phyloP scores from a whole-genome alignment of 495 filamentous ascomycete species.

The Penicillium cinerascens region DNA sequence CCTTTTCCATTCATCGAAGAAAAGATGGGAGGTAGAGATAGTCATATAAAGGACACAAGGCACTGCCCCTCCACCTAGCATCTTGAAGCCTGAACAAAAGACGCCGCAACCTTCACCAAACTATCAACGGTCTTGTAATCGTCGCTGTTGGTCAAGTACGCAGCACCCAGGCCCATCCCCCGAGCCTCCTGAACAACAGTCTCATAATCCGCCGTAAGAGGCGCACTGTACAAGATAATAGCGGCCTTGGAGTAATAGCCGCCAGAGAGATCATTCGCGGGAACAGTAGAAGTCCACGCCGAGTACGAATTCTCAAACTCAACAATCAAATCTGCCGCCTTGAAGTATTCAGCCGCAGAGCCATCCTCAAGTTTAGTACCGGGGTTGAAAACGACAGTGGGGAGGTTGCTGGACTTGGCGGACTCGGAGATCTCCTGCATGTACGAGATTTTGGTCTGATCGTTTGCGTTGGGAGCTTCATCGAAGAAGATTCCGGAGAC shows the following conservation, averaged over 20 bases:
- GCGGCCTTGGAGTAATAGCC: conserved; percentile 12
- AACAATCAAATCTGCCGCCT: conserved; percentile 19
- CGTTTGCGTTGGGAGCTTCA: conserved; percentile 33
- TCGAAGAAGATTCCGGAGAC: conserved; percentile 50
- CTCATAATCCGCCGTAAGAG: conserved; percentile 6
- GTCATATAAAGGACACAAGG: no score
- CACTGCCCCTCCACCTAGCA: no score
- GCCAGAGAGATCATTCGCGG: conserved; percentile 5
- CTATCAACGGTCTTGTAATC: conserved; percentile 11
- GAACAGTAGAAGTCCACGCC: conserved; percentile 7
- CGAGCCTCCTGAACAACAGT: conserved; percentile 11
- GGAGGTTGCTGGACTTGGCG: conserved; percentile 14
- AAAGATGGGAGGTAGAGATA: no score
- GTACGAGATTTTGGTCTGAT: conserved; percentile 24
- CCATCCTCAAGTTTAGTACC: conserved; percentile 12
- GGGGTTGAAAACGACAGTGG: conserved; percentile 20
- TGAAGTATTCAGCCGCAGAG: conserved; percentile 13
- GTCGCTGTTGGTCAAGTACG: conserved; percentile 17
- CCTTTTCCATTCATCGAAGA: no score
- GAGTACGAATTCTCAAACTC: conserved; percentile 23
- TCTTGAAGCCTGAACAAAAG: conserved; percentile 1
- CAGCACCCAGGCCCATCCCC: conserved; percentile 22
- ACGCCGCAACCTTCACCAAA: conserved; percentile 13
- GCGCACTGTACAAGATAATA: conserved; percentile 18
- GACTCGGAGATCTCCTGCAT: conserved; percentile 27